Evolutionary conservation across 352 stramenopile species (phyloP).

Genomic region (Phytophthora crassamura): DNA sequence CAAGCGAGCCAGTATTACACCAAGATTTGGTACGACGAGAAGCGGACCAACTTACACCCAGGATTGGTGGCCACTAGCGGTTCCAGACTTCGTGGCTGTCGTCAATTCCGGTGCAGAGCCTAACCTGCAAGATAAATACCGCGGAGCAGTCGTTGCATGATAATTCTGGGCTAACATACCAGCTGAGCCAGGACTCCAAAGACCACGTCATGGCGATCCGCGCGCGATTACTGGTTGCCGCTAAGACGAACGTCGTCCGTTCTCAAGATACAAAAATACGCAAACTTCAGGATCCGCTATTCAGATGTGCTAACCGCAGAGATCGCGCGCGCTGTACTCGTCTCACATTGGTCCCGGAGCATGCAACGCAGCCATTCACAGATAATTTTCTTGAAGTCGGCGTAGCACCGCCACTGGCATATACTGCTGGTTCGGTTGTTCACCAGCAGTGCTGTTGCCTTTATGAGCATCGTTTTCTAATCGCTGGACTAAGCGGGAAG

Average conservation of each 20-base stretch:
- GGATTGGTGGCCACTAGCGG: background rate
- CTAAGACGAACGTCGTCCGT: constrained; percentile 6
- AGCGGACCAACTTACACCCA: background rate
- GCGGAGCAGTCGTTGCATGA: constrained; percentile 6
- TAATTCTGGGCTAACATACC: background rate
- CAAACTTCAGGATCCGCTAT: constrained; percentile 24
- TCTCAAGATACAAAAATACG: constrained; percentile 21
- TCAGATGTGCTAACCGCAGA: constrained; percentile 10
- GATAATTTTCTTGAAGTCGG: background rate
- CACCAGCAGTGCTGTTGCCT: too few species aligned
- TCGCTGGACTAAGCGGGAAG: constrained; percentile 16
- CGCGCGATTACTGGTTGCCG: constrained; percentile 10
- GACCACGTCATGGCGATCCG: background rate
- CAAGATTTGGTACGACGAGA: too few species aligned
- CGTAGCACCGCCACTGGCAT: too few species aligned
- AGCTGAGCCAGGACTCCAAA: background rate
- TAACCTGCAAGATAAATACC: constrained; percentile 16
- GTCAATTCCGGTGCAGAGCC: constrained; percentile 21
- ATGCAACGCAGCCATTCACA: background rate
- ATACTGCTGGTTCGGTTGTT: too few species aligned
- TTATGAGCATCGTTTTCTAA: constrained; percentile 10
- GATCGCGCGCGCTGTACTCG: background rate
- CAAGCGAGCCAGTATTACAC: too few species aligned
- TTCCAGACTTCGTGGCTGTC: constrained; percentile 1
- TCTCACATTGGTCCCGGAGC: constrained; percentile 2